Conservation (phyloP, 352 stramenopile genomes). For the Phytophthora palmivora region DNA sequence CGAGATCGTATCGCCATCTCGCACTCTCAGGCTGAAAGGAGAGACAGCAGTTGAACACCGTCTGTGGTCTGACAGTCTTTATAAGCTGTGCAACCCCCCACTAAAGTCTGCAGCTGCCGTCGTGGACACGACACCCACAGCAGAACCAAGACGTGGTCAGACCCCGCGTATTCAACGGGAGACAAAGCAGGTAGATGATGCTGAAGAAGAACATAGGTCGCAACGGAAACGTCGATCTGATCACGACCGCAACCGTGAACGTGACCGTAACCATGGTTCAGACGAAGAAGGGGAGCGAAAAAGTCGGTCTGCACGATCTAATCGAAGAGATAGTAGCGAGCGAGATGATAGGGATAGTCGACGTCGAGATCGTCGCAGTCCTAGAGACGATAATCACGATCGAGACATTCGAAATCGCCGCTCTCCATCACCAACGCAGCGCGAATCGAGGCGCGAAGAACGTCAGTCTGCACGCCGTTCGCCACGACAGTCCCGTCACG, state of each 20-base stretch:
- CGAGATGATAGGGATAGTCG: constrained; percentile 15
- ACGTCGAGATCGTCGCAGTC: constrained; percentile 11
- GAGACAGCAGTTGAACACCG: constrained; percentile 80
- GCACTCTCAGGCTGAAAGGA: constrained; percentile 81
- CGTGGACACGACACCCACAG: constrained; percentile 9
- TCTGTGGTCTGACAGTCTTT: constrained; percentile 83
- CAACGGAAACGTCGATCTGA: constrained; percentile 22
- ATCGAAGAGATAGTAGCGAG: constrained; percentile 24
- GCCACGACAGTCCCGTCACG: constrained; percentile 7
- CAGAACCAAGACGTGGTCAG: constrained; percentile 18
- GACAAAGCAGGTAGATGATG: constrained; percentile 21
- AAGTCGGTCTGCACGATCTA: constrained; percentile 14
- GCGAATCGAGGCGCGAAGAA: constrained; percentile 20
- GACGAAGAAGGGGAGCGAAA: constrained; percentile 13
- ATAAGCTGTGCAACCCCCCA: constrained; percentile 69
- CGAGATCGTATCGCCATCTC: constrained; percentile 76
- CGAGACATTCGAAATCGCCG: constrained; percentile 13
- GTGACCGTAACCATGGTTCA: constrained; percentile 3
- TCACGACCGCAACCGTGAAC: constrained; percentile 8
- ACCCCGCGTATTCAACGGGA: constrained; percentile 20
- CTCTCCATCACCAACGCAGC: constrained; percentile 21
- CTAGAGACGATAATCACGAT: constrained; percentile 13
- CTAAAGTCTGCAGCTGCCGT: constrained; percentile 19
- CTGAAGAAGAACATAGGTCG: constrained; percentile 25
- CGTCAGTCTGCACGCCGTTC: constrained; percentile 12